Conservation (phyloP, 164 flowering plant species). For the Tetracentron sinense region DNA sequence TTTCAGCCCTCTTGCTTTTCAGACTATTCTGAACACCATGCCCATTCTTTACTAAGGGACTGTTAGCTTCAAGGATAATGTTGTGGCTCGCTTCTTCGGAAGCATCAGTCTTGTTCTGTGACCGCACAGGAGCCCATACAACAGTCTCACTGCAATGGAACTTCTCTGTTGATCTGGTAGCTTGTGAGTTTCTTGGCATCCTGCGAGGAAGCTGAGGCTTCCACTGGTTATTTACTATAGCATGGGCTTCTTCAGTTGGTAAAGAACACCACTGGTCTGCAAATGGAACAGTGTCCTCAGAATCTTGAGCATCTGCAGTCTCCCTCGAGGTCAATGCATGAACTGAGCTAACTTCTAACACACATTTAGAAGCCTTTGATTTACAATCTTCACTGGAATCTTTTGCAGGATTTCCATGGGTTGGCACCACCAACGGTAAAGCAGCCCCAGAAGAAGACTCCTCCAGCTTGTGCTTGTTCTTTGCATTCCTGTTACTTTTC, state of each 20-base stretch:
- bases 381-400: constrained; percentile 29
- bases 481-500: constrained; percentile 46
- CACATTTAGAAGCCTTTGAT: constrained; percentile 25
- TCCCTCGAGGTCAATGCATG: constrained; percentile 16
- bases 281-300: constrained; percentile 27
- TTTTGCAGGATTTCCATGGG: constrained; percentile 25
- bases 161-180: constrained; percentile 42
- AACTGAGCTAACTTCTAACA: constrained; percentile 23
- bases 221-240: constrained; percentile 41
- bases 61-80: constrained; percentile 23
- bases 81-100: constrained; percentile 35
- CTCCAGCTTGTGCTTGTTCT: constrained; percentile 59
- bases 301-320: constrained; percentile 11
- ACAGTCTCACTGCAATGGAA: constrained; percentile 51
- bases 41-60: constrained; percentile 33
- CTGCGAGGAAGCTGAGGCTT: constrained; percentile 61
- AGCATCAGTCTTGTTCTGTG: constrained; percentile 47
- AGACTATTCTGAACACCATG: constrained; percentile 40
- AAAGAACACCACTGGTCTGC: constrained; percentile 29
- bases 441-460: constrained; percentile 25
- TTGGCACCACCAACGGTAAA: constrained; percentile 18
- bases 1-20: constrained; percentile 88
- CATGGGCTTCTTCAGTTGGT: constrained; percentile 48
- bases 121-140: constrained; percentile 89
- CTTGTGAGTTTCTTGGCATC: constrained; percentile 47